Base-by-base conservation (phyloP, 805 yeast genomes). In the Cyberlindnera mycetangii region DNA sequence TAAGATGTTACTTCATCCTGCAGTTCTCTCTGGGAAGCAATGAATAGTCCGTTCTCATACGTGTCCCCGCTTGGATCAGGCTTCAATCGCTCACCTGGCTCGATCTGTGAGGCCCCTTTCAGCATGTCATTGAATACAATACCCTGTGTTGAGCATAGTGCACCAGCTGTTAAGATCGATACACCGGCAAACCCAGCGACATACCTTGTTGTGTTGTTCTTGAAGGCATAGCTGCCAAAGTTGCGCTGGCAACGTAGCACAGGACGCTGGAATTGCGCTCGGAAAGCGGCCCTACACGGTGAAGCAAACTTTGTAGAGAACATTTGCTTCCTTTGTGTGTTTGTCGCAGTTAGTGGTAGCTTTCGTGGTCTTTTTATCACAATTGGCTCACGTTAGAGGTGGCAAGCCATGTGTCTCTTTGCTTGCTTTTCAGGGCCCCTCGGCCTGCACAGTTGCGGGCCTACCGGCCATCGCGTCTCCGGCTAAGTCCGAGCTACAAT, bases 1-100 rank as follows among this genome's bases (percentile, higher is more conserved):
- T 68, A 64, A 1, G 56, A 50, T 0, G 54, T 45, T 20, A 62
- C 63, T 37, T 72, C 74, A 2, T 65, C 66, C 11, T 59, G 58
- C 32, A 75, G 67, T 56, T 85, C 89, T 16, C 63, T 61, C 51
- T 80, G 82, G 0, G 90, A 84, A 0, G 86, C 70, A 11, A 65
- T 45, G 58, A 70, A 85, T 3, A 85, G 67, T 1, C 86, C 86
- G 70, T 73, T 72, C 58, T 85, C 93, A 62, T 71, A 83, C 0
- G 95, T 85, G 30, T 80, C 85, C 4, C 81, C 81, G 1, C 53
- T 56, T 2, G 70, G 58, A 45, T 70, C 76, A 0, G 85, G 66
- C 5, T 37, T 48, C 30, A 69, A 37, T 11, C 16, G n/a, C 14
- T 22, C n/a, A 1, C 39, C 44, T 16, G 42, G 37, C 32, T 48